Evolutionary conservation across 2,329 filamentous ascomycete genomes (phyloP).

Genomic region (Endoconidiophora polonica): DNA sequence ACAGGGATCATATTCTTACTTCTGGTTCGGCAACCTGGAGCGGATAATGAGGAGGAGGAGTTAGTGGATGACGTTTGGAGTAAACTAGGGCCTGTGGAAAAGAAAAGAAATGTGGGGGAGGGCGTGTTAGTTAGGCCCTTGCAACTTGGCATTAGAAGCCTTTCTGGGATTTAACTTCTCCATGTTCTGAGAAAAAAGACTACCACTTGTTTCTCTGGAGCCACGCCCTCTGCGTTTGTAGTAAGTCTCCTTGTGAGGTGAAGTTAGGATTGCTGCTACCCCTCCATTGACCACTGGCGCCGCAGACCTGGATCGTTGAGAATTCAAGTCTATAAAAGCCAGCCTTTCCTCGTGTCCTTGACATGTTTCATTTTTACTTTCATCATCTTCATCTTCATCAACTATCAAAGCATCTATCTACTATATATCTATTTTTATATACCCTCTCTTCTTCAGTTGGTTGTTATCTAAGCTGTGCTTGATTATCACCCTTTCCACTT

Average conservation of each 20-base stretch:
- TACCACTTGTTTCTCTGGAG: too few relatives aligned
- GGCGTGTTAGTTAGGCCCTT: conserved; percentile 1
- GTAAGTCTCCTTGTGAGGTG: too few relatives aligned
- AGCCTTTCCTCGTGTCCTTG: neutral
- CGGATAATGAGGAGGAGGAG: neutral
- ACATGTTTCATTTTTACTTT: neutral
- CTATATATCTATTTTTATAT: neutral
- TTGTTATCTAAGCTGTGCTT: conserved; percentile 9
- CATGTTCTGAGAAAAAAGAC: too few relatives aligned
- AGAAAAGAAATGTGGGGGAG: neutral
- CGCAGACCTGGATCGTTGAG: neutral
- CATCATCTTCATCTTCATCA: neutral
- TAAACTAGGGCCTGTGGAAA: neutral
- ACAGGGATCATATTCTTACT: too few relatives aligned
- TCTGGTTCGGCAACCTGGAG: neutral
- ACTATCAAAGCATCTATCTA: neutral
- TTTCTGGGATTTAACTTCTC: neutral
- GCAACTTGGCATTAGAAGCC: neutral
- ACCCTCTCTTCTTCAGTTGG: neutral
- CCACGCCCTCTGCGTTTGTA: too few relatives aligned
- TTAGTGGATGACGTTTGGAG: conserved; percentile 7
- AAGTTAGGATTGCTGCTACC: neutral
- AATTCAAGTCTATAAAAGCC: conserved; percentile 7
- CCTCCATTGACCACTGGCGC: neutral
- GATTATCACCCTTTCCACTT: neutral